Percentiles rank a stretch among this genome's conserved stretches.
Evolutionary conservation across 768 basidiomycete genomes (phyloP).

Genomic region (Naganishia vaughanmartiniae): DNA sequence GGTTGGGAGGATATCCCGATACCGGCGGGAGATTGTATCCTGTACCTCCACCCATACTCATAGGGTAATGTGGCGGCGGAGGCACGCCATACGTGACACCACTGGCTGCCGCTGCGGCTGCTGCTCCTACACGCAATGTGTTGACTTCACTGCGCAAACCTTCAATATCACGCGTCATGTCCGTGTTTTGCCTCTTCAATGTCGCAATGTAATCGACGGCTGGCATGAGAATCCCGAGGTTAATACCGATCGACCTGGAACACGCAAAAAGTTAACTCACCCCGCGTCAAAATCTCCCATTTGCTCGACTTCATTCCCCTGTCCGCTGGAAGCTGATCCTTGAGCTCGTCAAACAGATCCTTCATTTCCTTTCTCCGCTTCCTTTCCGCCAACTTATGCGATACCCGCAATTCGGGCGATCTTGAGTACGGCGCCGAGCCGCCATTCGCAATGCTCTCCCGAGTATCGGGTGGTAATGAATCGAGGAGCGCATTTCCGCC

Average conservation of each 20-base stretch:
- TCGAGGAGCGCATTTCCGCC: slow-evolving; percentile 8
- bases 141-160: slow-evolving; percentile 73
- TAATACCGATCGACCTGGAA: slow-evolving; percentile 1
- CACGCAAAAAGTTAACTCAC: slow-evolving; percentile 55
- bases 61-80: slow-evolving; percentile 22
- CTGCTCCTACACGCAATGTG: slow-evolving; percentile 38
- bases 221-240: slow-evolving; percentile 44
- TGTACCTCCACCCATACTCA: slow-evolving; percentile 6
- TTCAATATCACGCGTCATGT: slow-evolving; percentile 75
- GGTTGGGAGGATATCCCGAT: neutral
- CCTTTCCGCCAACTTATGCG: slow-evolving; percentile 94
- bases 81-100: slow-evolving; percentile 28
- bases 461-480: slow-evolving; percentile 27
- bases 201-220: slow-evolving; percentile 84
- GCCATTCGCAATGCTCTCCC: slow-evolving; percentile 24
- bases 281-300: slow-evolving; percentile 98
- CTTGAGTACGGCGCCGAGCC: slow-evolving; percentile 65
- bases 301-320: slow-evolving; percentile 95
- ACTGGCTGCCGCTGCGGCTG: slow-evolving; percentile 26
- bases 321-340: slow-evolving; percentile 87
- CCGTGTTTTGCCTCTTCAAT: slow-evolving; percentile 72
- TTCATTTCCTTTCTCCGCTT: slow-evolving; percentile 99
- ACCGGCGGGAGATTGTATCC: slow-evolving; percentile 24
- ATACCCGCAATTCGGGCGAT: slow-evolving; percentile 87
- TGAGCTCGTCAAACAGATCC: slow-evolving; percentile 91